Conservation (phyloP, 768 basidiomycete species). For the Saitozyma podzolica region DNA sequence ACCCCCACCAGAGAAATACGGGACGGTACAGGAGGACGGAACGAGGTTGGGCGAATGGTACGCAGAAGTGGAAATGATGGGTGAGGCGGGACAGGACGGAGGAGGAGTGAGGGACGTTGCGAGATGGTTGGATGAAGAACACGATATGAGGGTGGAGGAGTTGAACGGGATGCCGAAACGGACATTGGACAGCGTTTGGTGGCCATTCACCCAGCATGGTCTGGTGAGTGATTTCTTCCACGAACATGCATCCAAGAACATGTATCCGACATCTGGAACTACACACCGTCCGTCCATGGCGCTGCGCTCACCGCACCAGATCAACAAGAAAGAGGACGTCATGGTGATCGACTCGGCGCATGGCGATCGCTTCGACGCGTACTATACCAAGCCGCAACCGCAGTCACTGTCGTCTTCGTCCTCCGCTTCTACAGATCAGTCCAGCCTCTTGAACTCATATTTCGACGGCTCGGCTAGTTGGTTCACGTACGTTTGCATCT, state of each 20-base stretch:
- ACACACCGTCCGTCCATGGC: not conserved
- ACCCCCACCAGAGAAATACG: constrained; percentile 46
- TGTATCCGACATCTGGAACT: not conserved
- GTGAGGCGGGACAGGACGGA: constrained; percentile 54
- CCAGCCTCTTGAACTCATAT: constrained; percentile 60
- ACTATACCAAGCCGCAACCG: constrained; percentile 49
- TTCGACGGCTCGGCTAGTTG: constrained; percentile 94
- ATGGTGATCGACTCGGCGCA: constrained; percentile 89
- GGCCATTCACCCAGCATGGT: constrained; percentile 92
- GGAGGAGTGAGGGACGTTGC: constrained; percentile 56
- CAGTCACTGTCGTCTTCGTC: constrained; percentile 23
- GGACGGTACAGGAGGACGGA: constrained; percentile 56
- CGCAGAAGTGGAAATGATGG: constrained; percentile 24
- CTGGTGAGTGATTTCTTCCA: constrained; percentile 28
- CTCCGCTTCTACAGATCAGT: constrained; percentile 2
- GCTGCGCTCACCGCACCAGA: constrained; percentile 44
- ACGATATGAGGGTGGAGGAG: constrained; percentile 66
- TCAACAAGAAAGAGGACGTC: constrained; percentile 69
- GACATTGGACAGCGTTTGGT: constrained; percentile 81
- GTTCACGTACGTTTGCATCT: constrained; percentile 65
- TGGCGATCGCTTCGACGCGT: constrained; percentile 81
- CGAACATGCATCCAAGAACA: not conserved
- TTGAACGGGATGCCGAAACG: constrained; percentile 76
- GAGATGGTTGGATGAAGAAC: constrained; percentile 64
- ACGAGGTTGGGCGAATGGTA: constrained; percentile 72